phyloP scores from a whole-genome alignment of 2,329 filamentous ascomycete species.

The Leptosphaerulina australis region DNA sequence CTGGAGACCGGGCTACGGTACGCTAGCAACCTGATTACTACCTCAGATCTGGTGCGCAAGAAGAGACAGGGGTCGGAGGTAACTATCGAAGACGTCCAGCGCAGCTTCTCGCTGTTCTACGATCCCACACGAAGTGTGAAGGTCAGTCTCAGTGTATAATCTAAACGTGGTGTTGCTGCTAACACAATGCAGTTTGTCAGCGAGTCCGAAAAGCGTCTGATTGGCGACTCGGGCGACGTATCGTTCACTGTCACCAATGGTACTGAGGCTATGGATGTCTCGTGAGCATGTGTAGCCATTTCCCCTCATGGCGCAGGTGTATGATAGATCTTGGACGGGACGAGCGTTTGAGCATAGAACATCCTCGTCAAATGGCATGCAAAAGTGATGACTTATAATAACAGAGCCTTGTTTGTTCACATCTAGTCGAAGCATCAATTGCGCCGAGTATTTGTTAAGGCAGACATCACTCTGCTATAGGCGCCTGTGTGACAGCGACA shows the following conservation, averaged over 20 bases:
- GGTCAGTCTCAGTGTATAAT: slow-evolving; percentile 33
- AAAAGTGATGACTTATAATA: slow-evolving; percentile 18
- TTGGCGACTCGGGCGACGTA: slow-evolving; percentile 83
- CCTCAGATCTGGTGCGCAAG: slow-evolving; percentile 82
- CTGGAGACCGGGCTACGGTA: slow-evolving; percentile 91
- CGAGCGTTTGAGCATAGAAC: slow-evolving; percentile 31
- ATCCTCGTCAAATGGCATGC: slow-evolving; percentile 5
- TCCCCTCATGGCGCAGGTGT: slow-evolving; percentile 26
- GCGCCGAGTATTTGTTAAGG: background rate
- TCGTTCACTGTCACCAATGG: slow-evolving; percentile 66
- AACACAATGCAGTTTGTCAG: slow-evolving; percentile 67
- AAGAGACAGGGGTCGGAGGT: slow-evolving; percentile 88
- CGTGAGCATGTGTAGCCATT: slow-evolving; percentile 46
- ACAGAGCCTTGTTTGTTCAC: background rate
- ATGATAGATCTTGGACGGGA: slow-evolving; percentile 26
- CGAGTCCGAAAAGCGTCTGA: slow-evolving; percentile 90
- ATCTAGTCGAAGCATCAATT: background rate
- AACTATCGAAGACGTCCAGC: slow-evolving; percentile 84
- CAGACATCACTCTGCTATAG: background rate
- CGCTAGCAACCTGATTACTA: slow-evolving; percentile 97
- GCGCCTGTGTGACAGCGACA: background rate
- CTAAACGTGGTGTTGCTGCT: slow-evolving; percentile 14
- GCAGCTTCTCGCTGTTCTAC: slow-evolving; percentile 93
- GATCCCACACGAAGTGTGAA: slow-evolving; percentile 86
- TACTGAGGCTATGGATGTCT: slow-evolving; percentile 71